These are phyloP conservation scores for Mycena capillaripes DNA, from an alignment of 768 basidiomycete genomes.

Conservation along the genomic window DNA sequence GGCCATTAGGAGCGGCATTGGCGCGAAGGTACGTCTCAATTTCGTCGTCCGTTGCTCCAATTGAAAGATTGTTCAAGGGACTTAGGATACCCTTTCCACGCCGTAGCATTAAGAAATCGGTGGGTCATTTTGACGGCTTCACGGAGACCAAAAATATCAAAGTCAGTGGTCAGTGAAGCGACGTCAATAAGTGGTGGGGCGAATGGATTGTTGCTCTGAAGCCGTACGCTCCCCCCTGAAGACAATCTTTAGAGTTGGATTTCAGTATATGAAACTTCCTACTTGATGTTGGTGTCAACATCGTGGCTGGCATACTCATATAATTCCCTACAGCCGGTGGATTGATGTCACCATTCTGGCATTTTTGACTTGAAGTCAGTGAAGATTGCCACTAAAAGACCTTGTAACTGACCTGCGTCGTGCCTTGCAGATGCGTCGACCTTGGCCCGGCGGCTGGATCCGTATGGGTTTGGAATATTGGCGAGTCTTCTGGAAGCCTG, in stretches of 20 bases:
- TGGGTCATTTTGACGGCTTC: slow-evolving; percentile 42
- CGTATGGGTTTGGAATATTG: slow-evolving; percentile 30
- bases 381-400: neutral
- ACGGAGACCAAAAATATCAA: slow-evolving; percentile 40
- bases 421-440: slow-evolving; percentile 35
- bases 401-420: neutral
- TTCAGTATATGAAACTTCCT: neutral
- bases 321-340: neutral
- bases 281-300: slow-evolving; percentile 19
- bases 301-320: slow-evolving; percentile 8
- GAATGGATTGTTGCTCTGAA: neutral
- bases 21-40: slow-evolving; percentile 14
- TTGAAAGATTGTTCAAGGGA: neutral
- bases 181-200: slow-evolving; percentile 52
- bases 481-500: slow-evolving; percentile 36
- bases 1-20: slow-evolving; percentile 10
- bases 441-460: slow-evolving; percentile 46
- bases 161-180: slow-evolving; percentile 50
- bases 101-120: slow-evolving; percentile 39
- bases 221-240: neutral
- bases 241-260: neutral
- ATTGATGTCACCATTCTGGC: slow-evolving; percentile 8
- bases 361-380: neutral
- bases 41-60: slow-evolving; percentile 18
- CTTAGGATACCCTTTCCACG: slow-evolving; percentile 45